Evolutionary conservation across 805 yeast species (phyloP), one percentile per base, ranked within the genome.

Genomic region (Myxozyma sirexii): DNA sequence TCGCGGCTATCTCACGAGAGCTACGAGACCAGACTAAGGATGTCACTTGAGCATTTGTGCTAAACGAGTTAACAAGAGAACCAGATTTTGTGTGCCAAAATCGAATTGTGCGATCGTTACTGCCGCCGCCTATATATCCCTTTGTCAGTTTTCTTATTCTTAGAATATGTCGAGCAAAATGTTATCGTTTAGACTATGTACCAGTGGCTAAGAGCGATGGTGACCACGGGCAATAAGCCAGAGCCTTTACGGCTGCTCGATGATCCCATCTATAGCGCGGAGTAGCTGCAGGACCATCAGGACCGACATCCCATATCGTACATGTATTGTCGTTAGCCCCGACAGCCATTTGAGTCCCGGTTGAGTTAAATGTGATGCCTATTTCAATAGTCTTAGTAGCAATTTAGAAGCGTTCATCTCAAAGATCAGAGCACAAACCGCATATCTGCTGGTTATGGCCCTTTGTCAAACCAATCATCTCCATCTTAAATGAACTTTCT

Each of bases 161-260:
- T 13, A 21, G 4, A 17, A 43, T 10, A 3, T 33, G 13, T n/a
- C n/a, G n/a, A n/a, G n/a, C 19, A 19, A 7, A 13, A 51, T 23
- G 19, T 41, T 12, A 26, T 27, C 15, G 15, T 24, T 37, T 46
- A 21, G 27, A 26, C 6, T 45, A 39, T 47, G 63, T 47, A 64
- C 68, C 69, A 0, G 97, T 90, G 0, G 93, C 97, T 37, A 92
- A 71, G 7, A 92, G 74, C 1, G 87, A 79, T 13, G 83, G 83
- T 19, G 90, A 80, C 97, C 97, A 91, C 0, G 97, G 97, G 70
- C 97, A 92, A 68, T 83, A 92, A 2, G 93, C 87, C 46, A 92
- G 76, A 0, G 97, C 97, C 67, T 91, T 91, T 0, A 92, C 92
- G 0, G 97, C 97, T 1, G 97, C 96, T 1, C 77, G 75, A 68